Evolutionary conservation across 805 yeast species (phyloP).

Genomic region (Candida bentonensis): DNA sequence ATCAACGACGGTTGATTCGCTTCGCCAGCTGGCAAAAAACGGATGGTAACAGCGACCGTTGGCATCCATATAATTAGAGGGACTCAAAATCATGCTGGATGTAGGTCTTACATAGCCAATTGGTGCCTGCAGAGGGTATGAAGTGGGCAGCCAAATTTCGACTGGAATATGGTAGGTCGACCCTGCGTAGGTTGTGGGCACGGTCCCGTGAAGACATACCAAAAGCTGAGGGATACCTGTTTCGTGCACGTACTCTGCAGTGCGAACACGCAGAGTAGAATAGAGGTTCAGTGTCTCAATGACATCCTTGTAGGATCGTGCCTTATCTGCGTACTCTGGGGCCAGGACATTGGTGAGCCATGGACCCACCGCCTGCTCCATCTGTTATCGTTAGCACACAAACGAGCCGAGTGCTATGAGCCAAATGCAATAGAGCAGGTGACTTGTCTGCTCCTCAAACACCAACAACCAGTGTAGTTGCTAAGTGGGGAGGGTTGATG

Average conservation of each 20-base stretch:
- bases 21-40: slow-evolving; percentile 44
- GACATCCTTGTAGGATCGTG: slow-evolving; percentile 48
- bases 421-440: too few species aligned
- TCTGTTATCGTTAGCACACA: too few species aligned
- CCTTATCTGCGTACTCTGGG: slow-evolving; percentile 48
- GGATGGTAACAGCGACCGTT: slow-evolving; percentile 67
- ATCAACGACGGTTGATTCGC: slow-evolving; percentile 19
- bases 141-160: slow-evolving; percentile 63
- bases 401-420: too few species aligned
- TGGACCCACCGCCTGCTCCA: slow-evolving; percentile 32
- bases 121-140: slow-evolving; percentile 60
- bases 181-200: slow-evolving; percentile 24
- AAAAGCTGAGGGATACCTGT: slow-evolving; percentile 47
- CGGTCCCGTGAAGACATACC: slow-evolving; percentile 48
- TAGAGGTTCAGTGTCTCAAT: slow-evolving; percentile 37
- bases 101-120: slow-evolving; percentile 47
- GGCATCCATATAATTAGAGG: slow-evolving; percentile 53
- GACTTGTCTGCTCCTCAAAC: too few species aligned
- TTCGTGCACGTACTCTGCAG: slow-evolving; percentile 46
- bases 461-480: too few species aligned
- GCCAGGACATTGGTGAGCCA: slow-evolving; percentile 47
- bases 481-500: too few species aligned
- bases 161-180: slow-evolving; percentile 36
- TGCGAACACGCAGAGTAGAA: slow-evolving; percentile 49
- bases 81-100: slow-evolving; percentile 32